Evolutionary conservation across 2,329 filamentous ascomycete species (phyloP), one percentile per base, ranked within the genome.

Genomic region (Claviceps sp.): DNA sequence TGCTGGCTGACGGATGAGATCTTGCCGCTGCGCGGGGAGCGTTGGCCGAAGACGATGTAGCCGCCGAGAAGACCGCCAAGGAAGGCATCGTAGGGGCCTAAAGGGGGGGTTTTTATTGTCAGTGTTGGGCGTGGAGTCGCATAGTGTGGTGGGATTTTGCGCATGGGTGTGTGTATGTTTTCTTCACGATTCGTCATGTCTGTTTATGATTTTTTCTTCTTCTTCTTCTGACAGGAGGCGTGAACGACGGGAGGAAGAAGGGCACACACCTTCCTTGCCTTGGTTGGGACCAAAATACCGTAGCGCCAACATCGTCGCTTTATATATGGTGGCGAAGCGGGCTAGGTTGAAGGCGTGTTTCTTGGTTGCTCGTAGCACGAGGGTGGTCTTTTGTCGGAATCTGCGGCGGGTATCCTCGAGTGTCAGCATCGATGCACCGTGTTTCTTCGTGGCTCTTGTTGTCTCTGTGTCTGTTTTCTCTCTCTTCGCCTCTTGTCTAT

Each of bases 311-410:
- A 94, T 88, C 38, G 81, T 77, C 48, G 80, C 67, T 72, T 98
- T 98, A 74, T 97, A 98, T 58, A 95, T 79, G 48, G 87, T 77
- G 44, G 91, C 91, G 67, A 97, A 98, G 61, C 85, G 84, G 58
- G 89, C 88, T 43, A 98, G 81, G 70, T 97, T 98, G 56, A 80
- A 81, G 54, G 93, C 93, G 70, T 98, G 93, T 61, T 87, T 89
- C 62, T 80, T 81, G 8, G 93, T 98, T 11, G 93, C 91, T 67
- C 85, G 84, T 63, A 91, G 76, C 59, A 98, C 83, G 50, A 94
- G 80, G 52, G 71, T 70, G 57, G 79, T 64, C 70, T 97, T 97
- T 66, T 95, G 81, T 52, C 82, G 82, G 61, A 95, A 67, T 48
- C 74, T 77, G 55, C 20, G 50, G 7, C n/a, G 4, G 8, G 38